These are phyloP conservation scores for Colletotrichum simmondsii DNA, from an alignment of 2,329 filamentous ascomycete genomes.

Conservation along the genomic window DNA sequence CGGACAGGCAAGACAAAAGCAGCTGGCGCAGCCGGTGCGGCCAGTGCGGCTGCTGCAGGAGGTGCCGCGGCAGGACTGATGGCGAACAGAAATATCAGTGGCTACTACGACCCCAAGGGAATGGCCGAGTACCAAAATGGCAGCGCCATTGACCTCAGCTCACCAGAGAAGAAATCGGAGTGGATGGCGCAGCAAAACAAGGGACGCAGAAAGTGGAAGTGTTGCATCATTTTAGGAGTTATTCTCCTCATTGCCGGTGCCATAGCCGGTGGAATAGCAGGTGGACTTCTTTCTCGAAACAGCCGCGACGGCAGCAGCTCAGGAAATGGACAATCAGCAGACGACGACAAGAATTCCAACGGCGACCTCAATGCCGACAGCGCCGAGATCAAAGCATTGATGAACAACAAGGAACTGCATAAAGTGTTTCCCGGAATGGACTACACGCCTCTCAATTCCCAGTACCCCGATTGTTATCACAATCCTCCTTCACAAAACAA, in stretches of 20 bases:
- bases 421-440: constrained; percentile 96
- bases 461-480: constrained; percentile 85
- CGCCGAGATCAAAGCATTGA: constrained; percentile 79
- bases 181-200: constrained; percentile 71
- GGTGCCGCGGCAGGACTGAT: constrained; percentile 56
- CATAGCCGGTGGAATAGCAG: constrained; percentile 79
- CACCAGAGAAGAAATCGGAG: constrained; percentile 71
- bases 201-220: constrained; percentile 74
- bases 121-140: constrained; percentile 39
- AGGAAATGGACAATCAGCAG: constrained; percentile 59
- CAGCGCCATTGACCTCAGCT: constrained; percentile 4
- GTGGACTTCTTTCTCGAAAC: constrained; percentile 74
- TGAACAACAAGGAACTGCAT: constrained; percentile 85
- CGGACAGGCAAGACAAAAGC: constrained; percentile 39
- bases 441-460: constrained; percentile 91
- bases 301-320: constrained; percentile 46
- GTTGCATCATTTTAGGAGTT: constrained; percentile 74
- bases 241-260: constrained; percentile 72
- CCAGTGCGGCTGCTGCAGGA: constrained; percentile 59
- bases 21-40: constrained; percentile 50
- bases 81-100: constrained; percentile 47
- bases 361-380: constrained; percentile 81
- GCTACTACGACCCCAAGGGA: constrained; percentile 68
- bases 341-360: constrained; percentile 69
- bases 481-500: constrained; percentile 92